Evolutionary conservation across 495 filamentous ascomycete genomes (phyloP).

Genomic region (Halenospora varia): DNA sequence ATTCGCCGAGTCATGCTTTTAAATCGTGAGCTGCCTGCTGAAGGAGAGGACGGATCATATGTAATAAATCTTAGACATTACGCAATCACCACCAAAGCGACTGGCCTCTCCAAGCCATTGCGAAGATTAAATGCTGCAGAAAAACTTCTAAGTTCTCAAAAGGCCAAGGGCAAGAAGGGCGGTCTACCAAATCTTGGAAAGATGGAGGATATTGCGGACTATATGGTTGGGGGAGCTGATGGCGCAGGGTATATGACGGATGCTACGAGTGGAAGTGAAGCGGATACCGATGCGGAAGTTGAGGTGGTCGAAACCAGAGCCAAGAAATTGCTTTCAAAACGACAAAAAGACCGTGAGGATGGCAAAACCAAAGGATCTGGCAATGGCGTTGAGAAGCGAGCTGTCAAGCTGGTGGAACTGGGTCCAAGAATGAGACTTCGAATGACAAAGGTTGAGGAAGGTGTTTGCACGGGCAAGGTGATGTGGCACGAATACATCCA

Average conservation of each 20-base stretch:
- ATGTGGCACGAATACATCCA: conserved; percentile 96
- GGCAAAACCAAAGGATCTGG: conserved; percentile 27
- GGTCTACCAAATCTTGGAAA: conserved; percentile 84
- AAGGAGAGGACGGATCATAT: conserved; percentile 63
- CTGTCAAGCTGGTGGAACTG: conserved; percentile 86
- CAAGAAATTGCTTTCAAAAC: conserved; percentile 64
- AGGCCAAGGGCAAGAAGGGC: conserved; percentile 58
- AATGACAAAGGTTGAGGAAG: conserved; percentile 95
- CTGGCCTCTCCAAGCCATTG: conserved; percentile 77
- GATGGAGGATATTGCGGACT: conserved; percentile 91
- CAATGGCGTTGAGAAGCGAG: conserved; percentile 66
- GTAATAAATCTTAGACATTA: conserved; percentile 92
- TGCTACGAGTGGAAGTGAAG: conserved; percentile 80
- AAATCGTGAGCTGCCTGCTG: conserved; percentile 64
- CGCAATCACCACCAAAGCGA: conserved; percentile 83
- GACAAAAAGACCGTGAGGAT: conserved; percentile 46
- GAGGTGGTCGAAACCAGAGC: conserved; percentile 75
- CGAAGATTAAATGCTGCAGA: conserved; percentile 88
- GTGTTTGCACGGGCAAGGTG: conserved; percentile 81
- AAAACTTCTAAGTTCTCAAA: conserved; percentile 49
- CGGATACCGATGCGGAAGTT: conserved; percentile 93
- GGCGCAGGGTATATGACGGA: conserved; percentile 77
- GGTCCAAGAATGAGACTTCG: conserved; percentile 86
- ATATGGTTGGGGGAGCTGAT: conserved; percentile 78
- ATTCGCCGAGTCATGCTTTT: conserved; percentile 87